These are phyloP conservation scores for Coemansia sp. DNA, from an alignment of 192 early-diverging fungal species.

Conservation along the genomic window DNA sequence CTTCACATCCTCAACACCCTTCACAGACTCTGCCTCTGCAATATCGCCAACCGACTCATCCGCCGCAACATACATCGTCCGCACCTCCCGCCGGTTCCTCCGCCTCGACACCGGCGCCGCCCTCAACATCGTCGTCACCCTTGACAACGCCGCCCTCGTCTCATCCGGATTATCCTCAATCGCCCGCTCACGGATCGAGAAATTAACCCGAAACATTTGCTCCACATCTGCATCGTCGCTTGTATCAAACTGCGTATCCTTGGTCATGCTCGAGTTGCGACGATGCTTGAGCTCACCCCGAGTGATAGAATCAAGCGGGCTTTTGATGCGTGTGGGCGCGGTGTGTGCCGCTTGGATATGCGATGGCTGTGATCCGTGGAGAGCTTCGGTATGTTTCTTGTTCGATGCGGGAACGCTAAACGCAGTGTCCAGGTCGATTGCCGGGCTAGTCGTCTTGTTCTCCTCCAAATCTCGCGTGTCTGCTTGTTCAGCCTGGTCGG, in stretches of 20 bases:
- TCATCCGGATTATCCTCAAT: constrained; percentile 53
- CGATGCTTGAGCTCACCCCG: constrained; percentile 13
- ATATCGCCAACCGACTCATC: not conserved
- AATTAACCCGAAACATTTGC: constrained; percentile 44
- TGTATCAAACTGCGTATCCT: not conserved
- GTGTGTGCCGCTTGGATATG: not conserved
- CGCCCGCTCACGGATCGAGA: constrained; percentile 46
- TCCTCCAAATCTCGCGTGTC: not conserved
- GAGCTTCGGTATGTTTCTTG: not conserved
- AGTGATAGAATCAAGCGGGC: not conserved
- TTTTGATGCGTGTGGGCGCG: not conserved
- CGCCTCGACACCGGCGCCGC: constrained; percentile 28
- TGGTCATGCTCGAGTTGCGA: constrained; percentile 28
- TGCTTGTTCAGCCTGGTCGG: not conserved
- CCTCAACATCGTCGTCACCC: constrained; percentile 45
- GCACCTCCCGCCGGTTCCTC: constrained; percentile 43
- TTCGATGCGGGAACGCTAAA: constrained; percentile 27
- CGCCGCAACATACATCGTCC: constrained; percentile 43
- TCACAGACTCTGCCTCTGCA: not conserved
- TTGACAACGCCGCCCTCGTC: constrained; percentile 39
- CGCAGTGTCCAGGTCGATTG: constrained; percentile 37
- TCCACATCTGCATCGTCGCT: constrained; percentile 17
- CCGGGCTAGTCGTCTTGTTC: not conserved
- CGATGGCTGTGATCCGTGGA: too few species aligned
- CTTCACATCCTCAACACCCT: not conserved